Evolutionary conservation across 441 rosid species (phyloP).

Genomic region (Euphorbia schlechtendalii): DNA sequence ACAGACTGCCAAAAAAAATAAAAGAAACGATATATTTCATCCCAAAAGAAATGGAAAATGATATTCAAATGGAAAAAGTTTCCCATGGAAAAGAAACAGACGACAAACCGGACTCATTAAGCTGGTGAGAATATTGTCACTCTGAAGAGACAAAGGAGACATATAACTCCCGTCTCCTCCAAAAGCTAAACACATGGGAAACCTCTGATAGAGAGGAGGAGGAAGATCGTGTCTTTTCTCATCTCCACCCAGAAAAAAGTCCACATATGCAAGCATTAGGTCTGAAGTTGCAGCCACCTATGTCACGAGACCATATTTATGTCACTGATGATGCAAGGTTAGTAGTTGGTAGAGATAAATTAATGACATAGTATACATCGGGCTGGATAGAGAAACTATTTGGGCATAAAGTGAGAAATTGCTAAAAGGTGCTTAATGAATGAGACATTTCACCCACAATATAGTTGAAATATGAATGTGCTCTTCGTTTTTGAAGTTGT

Average conservation of each 20-base stretch:
- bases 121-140: constrained; percentile 68
- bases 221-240: constrained; percentile 86
- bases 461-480: not conserved
- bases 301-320: constrained; percentile 3
- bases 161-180: constrained; percentile 93
- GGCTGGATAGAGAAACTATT: not conserved
- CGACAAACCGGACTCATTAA: constrained; percentile 70
- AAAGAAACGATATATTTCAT: constrained; percentile 9
- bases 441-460: not conserved
- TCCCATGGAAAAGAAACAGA: constrained; percentile 7
- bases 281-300: constrained; percentile 84
- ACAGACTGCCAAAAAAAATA: constrained; percentile 40
- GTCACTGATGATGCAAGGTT: not conserved
- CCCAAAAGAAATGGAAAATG: constrained; percentile 4
- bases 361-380: not conserved
- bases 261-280: constrained; percentile 73
- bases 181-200: constrained; percentile 63
- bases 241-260: constrained; percentile 89
- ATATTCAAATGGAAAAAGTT: not conserved
- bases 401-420: not conserved
- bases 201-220: constrained; percentile 59
- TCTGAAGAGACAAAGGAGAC: constrained; percentile 77
- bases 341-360: not conserved
- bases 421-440: not conserved
- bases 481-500: not conserved